Conservation (phyloP, 2,329 filamentous ascomycete species). For the Verticillium alfalfae region DNA sequence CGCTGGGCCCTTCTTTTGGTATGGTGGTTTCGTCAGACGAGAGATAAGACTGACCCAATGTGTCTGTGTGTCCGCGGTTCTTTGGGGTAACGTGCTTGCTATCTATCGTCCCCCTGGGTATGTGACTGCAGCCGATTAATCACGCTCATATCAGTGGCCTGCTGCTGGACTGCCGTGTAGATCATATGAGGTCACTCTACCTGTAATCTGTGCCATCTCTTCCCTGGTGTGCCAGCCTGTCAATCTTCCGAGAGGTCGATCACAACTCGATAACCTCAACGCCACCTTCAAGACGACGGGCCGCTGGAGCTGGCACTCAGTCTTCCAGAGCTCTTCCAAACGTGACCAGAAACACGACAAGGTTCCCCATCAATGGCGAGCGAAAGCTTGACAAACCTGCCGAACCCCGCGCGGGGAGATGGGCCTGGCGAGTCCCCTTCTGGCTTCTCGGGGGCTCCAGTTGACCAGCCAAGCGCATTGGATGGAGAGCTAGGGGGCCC, state of each 20-base stretch:
- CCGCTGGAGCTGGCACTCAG: too few relatives aligned
- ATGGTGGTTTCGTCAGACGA: not conserved
- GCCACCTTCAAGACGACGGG: not conserved
- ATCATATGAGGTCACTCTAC: not conserved
- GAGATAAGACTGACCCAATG: not conserved
- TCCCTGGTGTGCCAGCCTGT: too few relatives aligned
- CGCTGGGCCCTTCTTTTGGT: not conserved
- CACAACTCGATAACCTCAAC: not conserved
- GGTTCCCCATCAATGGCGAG: not conserved
- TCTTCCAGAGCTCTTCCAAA: too few relatives aligned
- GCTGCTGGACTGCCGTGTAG: not conserved
- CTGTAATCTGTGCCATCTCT: not conserved
- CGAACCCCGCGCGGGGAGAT: not conserved
- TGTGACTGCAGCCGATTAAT: not conserved
- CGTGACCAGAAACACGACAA: too few relatives aligned
- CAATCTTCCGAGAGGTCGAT: not conserved
- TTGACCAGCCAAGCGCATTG: not conserved
- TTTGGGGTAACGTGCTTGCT: not conserved
- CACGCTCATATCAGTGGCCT: not conserved
- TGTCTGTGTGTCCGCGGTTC: not conserved
- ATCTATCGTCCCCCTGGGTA: not conserved
- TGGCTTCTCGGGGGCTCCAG: not conserved
- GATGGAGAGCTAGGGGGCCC: too few relatives aligned
- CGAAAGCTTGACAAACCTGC: not conserved
- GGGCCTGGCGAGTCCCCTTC: not conserved